Evolutionary conservation across 116 monocot genomes (phyloP), one percentile per base, ranked within the genome.

Genomic region (Papilionanthe hybrid): DNA sequence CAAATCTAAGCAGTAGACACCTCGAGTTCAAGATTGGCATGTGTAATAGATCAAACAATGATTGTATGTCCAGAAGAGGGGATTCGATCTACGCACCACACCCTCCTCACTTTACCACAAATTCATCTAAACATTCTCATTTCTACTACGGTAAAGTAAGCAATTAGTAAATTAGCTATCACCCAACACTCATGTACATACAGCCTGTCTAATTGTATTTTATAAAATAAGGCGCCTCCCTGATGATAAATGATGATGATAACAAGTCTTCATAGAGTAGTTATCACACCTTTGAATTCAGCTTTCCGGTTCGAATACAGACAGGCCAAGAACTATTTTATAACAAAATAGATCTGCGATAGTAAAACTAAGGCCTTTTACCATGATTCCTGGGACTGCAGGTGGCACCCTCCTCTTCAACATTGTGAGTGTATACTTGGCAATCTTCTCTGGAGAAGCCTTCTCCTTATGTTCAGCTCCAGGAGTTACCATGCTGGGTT

Each of bases 371-470:
- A 80, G 17, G 9, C 1, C 41, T 15, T 80, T 76, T 97, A 92
- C 97, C 97, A 97, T 97, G 85, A 97, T 97, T 57, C 97, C 97
- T 78, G 97, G 97, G 75, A 97, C 97, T 44, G 97, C 89, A 80
- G 97, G 92, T 47, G 97, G 94, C 1, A 97, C 94, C 77, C 94
- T 91, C 79, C 94, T 92, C 5, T 82, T 89, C 32, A 97, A 82
- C 89, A 97, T 84, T 23, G 77, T 92, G 19, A 92, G 85, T 0
- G 94, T 94, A 78, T 80, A 85, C 42, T 93, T 77, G 5, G 94
- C 98, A 71, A 98, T 91, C 45, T 83, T 87, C 78, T 98, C 87
- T 9, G 98, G 98, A 69, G 94, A 91, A 11, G 98, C 92, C 81
- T 82, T 98, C 66, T 86, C 76, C 85, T 98, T 92, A 90, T 92